phyloP scores from a whole-genome alignment of 495 filamentous ascomycete species.

The Talaromyces wortmannii region DNA sequence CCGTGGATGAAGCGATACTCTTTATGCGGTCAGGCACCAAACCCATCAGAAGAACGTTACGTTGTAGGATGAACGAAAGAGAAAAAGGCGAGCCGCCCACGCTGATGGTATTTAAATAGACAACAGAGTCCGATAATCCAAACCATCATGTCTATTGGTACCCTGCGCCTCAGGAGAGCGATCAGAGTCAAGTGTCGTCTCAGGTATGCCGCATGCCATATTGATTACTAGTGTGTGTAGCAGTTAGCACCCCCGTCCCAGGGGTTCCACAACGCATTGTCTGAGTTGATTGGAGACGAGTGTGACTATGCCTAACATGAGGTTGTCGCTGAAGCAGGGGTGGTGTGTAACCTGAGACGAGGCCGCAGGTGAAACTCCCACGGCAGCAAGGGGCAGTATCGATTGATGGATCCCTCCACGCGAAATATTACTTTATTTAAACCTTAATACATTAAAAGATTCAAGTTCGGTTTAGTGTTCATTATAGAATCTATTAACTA shows the following conservation, averaged over 20 bases:
- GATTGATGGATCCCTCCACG: not conserved
- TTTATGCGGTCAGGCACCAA: too few relatives aligned
- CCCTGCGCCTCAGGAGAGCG: too few relatives aligned
- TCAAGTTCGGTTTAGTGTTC: not conserved
- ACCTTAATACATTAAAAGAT: not conserved
- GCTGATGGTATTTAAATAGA: too few relatives aligned
- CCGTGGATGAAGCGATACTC: too few relatives aligned
- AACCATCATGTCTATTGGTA: too few relatives aligned
- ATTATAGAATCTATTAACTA: not conserved
- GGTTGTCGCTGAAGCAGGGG: not conserved
- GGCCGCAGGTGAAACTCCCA: not conserved
- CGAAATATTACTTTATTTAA: too few relatives aligned
- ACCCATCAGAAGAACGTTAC: too few relatives aligned
- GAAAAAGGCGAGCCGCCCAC: too few relatives aligned
- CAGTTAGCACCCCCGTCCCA: not conserved
- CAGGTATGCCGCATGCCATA: not conserved
- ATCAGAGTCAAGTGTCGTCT: not conserved
- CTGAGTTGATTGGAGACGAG: not conserved
- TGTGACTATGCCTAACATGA: not conserved
- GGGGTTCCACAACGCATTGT: not conserved
- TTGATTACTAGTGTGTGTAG: not conserved
- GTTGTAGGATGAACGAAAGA: too few relatives aligned
- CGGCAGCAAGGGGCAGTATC: not conserved
- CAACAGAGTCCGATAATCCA: too few relatives aligned
- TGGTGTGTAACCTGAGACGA: not conserved